Evolutionary conservation across 192 early-diverging fungal genomes (phyloP), one percentile per base, ranked within the genome.

Genomic region (Linnemannia elongata): DNA sequence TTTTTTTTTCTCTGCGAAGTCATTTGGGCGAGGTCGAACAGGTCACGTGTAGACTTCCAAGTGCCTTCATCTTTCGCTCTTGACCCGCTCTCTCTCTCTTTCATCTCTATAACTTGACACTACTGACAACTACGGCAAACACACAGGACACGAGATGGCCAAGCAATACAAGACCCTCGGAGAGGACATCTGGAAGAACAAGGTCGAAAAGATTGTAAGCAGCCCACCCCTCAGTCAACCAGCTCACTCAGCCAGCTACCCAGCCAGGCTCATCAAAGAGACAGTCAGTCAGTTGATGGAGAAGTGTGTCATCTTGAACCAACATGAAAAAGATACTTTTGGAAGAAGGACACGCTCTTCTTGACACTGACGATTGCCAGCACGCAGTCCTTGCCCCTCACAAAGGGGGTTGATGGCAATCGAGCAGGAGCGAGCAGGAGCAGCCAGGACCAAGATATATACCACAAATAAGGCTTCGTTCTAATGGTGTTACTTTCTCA

Each of bases 171-270:
- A 95, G 89, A 71, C 92, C 1, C 84, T 95, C n/a, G 98, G 98
- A 66, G 97, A 99, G 38, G 98, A 99, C 72, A 93, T 98, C 20
- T 99, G 97, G 97, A 98, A 97, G 85, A 96, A 93, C 83, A 95
- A 93, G 71, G 94, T 97, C 38, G 98, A 99, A 80, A 99, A 98
- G 90, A 97, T 98, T 90, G 97, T 97, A 90, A 89, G 91, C 88
- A 70, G 17, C 17, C n/a, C 20, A 70, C 12, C 17, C 33, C 18
- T 41, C 38, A 39, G 38, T 20, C 33, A 4, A 4, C n/a, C 68
- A n/a, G 18, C 20, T n/a, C 9, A 30, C 27, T 47, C 33, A 52
- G 49, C 18, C 17, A 35, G n/a, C 8, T 13, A 49, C 22, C 22
- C n/a, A 60, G 35, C 2, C 30, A 63, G 33, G 45, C 35, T 38